These are phyloP conservation scores for Hydnomerulius pinastri DNA, from an alignment of 768 basidiomycete species.

Conservation along the genomic window DNA sequence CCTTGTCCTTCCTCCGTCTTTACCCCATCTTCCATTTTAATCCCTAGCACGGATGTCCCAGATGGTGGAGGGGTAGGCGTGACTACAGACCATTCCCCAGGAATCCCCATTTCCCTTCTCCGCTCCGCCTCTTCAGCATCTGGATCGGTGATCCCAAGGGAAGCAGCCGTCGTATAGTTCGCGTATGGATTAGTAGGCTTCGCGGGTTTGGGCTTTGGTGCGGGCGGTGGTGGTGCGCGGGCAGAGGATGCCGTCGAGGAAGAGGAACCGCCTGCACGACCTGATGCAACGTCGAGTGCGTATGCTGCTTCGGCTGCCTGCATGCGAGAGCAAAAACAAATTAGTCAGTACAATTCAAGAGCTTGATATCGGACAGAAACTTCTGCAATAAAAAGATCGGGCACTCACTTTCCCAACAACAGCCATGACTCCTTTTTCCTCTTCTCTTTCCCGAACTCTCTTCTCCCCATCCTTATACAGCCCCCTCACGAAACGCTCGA, in stretches of 20 bases:
- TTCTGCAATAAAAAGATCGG: not conserved
- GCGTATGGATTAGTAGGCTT: slow-evolving; percentile 69
- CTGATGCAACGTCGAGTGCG: slow-evolving; percentile 74
- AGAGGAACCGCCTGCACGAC: slow-evolving; percentile 41
- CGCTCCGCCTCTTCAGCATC: slow-evolving; percentile 71
- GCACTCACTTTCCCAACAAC: slow-evolving; percentile 71
- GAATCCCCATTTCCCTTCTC: slow-evolving; percentile 64
- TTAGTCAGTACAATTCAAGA: not conserved
- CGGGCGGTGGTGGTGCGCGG: slow-evolving; percentile 25
- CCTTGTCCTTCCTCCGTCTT: slow-evolving; percentile 15
- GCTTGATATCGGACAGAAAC: not conserved
- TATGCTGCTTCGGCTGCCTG: slow-evolving; percentile 83
- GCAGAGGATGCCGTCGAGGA: slow-evolving; percentile 26
- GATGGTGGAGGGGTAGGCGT: slow-evolving; percentile 31
- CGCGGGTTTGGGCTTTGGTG: slow-evolving; percentile 41
- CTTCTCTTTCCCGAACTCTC: slow-evolving; percentile 79
- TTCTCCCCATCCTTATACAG: slow-evolving; percentile 94
- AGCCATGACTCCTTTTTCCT: slow-evolving; percentile 86
- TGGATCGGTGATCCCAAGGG: slow-evolving; percentile 78
- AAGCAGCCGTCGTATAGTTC: slow-evolving; percentile 87
- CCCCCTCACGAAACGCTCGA: slow-evolving; percentile 87
- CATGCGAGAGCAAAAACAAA: slow-evolving; percentile 3
- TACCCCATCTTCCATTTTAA: not conserved
- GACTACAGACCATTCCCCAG: slow-evolving; percentile 79
- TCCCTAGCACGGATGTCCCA: slow-evolving; percentile 5